Percentiles rank a stretch among this genome's conserved stretches.
Evolutionary conservation across 2,329 filamentous ascomycete species (phyloP).

Genomic region (Pezicula rhizophila): DNA sequence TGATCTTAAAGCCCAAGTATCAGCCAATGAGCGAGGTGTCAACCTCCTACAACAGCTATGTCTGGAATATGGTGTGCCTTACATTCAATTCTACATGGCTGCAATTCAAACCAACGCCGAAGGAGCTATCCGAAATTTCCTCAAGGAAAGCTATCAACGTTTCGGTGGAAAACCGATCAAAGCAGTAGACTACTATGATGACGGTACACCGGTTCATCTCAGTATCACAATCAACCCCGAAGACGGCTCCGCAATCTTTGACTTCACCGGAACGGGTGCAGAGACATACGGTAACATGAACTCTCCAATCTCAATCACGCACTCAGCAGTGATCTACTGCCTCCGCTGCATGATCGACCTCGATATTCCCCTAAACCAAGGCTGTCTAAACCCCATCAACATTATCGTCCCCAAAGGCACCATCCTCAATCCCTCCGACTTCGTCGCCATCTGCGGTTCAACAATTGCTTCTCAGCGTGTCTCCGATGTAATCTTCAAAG

Average conservation of each 20-base stretch:
- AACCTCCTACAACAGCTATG: constrained; percentile 67
- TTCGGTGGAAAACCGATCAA: constrained; percentile 58
- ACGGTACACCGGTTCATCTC: constrained; percentile 67
- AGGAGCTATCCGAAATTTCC: constrained; percentile 60
- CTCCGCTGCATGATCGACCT: constrained; percentile 69
- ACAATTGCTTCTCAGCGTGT: constrained; percentile 39
- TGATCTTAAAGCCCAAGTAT: constrained; percentile 76
- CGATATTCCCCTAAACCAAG: constrained; percentile 81
- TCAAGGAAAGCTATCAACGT: constrained; percentile 63
- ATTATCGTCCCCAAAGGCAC: constrained; percentile 63
- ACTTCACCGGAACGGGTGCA: constrained; percentile 68
- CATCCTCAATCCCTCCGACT: constrained; percentile 66
- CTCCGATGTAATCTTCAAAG: constrained; percentile 72
- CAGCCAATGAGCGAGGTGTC: constrained; percentile 77
- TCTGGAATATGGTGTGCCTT: constrained; percentile 65
- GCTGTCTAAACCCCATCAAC: constrained; percentile 67
- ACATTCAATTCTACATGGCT: constrained; percentile 74
- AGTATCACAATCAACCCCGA: constrained; percentile 66
- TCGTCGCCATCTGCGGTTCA: constrained; percentile 64
- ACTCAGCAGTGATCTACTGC: constrained; percentile 77
- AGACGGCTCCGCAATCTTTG: constrained; percentile 67
- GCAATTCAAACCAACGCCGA: constrained; percentile 75
- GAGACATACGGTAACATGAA: constrained; percentile 74
- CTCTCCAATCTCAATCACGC: constrained; percentile 71
- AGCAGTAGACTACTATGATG: constrained; percentile 76